A percentile compares a stretch with the other conserved stretches of the same genome.
Evolutionary conservation across 1,284 basidiomycete genomes (phyloP).

Genomic region (Fomitopsis palustris): DNA sequence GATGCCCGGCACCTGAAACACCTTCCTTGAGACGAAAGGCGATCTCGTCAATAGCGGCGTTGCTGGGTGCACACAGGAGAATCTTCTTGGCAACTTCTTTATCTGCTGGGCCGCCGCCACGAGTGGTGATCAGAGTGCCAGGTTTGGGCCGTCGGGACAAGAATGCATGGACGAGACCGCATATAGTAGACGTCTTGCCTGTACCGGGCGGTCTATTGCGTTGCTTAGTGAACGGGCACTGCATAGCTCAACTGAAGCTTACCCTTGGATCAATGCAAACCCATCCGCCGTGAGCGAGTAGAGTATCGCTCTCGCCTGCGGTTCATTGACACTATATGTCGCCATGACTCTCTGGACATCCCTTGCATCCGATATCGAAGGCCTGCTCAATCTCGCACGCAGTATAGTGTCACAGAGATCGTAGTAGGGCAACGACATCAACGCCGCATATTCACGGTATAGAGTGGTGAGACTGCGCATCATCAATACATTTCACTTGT

Average conservation of each 20-base stretch:
- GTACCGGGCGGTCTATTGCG: slow-evolving; percentile 89
- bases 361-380: slow-evolving; percentile 43
- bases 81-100: slow-evolving; percentile 68
- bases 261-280: slow-evolving; percentile 97
- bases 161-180: slow-evolving; percentile 88
- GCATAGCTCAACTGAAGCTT: slow-evolving; percentile 20
- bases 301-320: slow-evolving; percentile 90
- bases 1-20: slow-evolving; percentile 57
- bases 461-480: slow-evolving; percentile 78
- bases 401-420: slow-evolving; percentile 75
- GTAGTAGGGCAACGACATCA: slow-evolving; percentile 82
- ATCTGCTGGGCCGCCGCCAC: slow-evolving; percentile 39
- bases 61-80: slow-evolving; percentile 95
- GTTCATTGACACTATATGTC: slow-evolving; percentile 82
- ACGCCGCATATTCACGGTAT: slow-evolving; percentile 88
- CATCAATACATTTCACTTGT: background rate
- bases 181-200: slow-evolving; percentile 98
- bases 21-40: slow-evolving; percentile 85
- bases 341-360: slow-evolving; percentile 70
- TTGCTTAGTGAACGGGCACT: slow-evolving; percentile 3
- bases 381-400: slow-evolving; percentile 54
- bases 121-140: slow-evolving; percentile 45
- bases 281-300: slow-evolving; percentile 74
- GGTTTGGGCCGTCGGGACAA: slow-evolving; percentile 57
- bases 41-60: slow-evolving; percentile 98